These are phyloP conservation scores for Sporothrix mexicana DNA, from an alignment of 2,329 filamentous ascomycete genomes.

Conservation along the genomic window DNA sequence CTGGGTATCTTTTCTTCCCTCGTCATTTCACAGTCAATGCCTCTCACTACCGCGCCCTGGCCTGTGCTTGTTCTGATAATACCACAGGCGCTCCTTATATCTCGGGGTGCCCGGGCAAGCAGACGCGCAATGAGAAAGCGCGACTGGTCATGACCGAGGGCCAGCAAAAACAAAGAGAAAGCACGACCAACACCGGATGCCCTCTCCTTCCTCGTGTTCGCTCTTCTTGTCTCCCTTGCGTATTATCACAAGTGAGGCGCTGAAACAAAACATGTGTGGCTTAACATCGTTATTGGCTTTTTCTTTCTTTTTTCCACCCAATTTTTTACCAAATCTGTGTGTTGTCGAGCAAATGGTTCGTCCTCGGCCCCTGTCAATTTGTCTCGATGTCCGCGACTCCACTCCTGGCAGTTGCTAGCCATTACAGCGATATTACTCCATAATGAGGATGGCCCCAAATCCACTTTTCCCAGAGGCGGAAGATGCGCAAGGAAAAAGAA, in stretches of 20 bases:
- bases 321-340: not conserved
- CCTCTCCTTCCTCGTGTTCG: not conserved
- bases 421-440: slow-evolving; percentile 21
- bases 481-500: not conserved
- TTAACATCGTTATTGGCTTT: not conserved
- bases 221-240: not conserved
- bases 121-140: not conserved
- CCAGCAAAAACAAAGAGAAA: slow-evolving; percentile 1
- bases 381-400: slow-evolving; percentile 17
- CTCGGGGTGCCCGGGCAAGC: slow-evolving; percentile 21
- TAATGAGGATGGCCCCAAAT: slow-evolving; percentile 21
- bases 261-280: slow-evolving; percentile 27
- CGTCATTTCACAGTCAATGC: slow-evolving; percentile 27
- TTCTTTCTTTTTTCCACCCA: not conserved
- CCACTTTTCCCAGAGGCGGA: slow-evolving; percentile 19
- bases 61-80: slow-evolving; percentile 24
- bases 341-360: slow-evolving; percentile 12
- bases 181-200: not conserved
- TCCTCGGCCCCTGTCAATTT: not conserved
- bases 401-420: slow-evolving; percentile 24
- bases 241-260: slow-evolving; percentile 19
- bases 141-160: not conserved
- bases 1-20: slow-evolving; percentile 1
- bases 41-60: not conserved
- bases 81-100: slow-evolving; percentile 22